A percentile compares a stretch with the other conserved stretches of the same genome.
phyloP scores from a whole-genome alignment of 805 yeast genomes.

The Pichia sporocuriosa region DNA sequence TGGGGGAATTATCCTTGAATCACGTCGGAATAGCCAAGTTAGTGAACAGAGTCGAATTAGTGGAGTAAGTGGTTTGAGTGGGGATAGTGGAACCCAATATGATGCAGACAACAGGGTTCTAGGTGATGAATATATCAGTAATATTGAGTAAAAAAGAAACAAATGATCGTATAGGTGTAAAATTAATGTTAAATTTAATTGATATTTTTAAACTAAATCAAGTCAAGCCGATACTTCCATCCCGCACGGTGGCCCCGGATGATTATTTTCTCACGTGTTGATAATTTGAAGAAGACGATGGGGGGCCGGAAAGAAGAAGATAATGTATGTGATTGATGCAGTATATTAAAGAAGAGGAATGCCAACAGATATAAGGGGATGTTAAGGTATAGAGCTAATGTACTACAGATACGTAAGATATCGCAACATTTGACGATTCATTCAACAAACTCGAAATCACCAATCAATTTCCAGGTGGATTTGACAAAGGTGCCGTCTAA shows the following conservation, averaged over 20 bases:
- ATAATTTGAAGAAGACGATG: no score
- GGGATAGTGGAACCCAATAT: conserved; percentile 11
- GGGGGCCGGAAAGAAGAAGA: no score
- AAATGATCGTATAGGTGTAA: no score
- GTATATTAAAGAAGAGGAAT: no score
- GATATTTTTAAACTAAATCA: no score
- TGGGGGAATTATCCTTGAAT: conserved; percentile 10
- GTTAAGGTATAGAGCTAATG: no score
- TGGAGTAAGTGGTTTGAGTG: conserved; percentile 2
- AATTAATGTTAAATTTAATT: no score
- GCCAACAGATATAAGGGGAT: no score
- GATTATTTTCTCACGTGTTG: no score
- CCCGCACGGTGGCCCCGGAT: no score
- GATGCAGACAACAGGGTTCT: conserved; percentile 26
- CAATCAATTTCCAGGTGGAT: conserved; percentile 42
- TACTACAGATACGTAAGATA: conserved; percentile 12
- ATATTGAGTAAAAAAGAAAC: background rate
- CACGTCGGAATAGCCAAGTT: conserved; percentile 5
- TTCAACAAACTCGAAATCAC: conserved; percentile 17
- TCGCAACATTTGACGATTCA: conserved; percentile 27
- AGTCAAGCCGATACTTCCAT: no score
- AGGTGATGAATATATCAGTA: conserved; percentile 25
- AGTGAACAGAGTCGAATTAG: conserved; percentile 2
- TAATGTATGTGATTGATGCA: no score
- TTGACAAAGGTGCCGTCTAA: conserved; percentile 60